Evolutionary conservation across 1,284 basidiomycete genomes (phyloP), one percentile per base, ranked within the genome.

Genomic region (Athelia sp.): DNA sequence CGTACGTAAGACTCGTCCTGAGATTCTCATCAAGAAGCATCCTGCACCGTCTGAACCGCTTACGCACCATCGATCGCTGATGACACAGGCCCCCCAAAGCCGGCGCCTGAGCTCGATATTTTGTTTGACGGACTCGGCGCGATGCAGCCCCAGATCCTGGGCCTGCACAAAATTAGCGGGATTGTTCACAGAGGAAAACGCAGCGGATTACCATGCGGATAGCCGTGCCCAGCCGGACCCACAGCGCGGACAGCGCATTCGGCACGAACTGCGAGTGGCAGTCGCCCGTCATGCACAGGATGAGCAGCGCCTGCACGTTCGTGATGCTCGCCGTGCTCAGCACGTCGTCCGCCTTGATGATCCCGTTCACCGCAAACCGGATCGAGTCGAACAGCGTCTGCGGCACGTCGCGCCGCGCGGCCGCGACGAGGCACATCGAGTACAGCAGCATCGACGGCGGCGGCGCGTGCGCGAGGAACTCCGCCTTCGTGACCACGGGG

Each of bases 351-450:
- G 82, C 78, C 66, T 93, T 87, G 64, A 99, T 86, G 38, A 95
- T 76, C 48, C 76, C 80, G 62, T 95, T 94, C 57, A 98, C 90
- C 9, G 87, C 82, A 50, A 81, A 84, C 49, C 93, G 81, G 32
- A 98, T 83, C 8, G 84, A 82, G 58, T 93, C 86, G 62, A 94
- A 95, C 14, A 95, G 79, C 48, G 79, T 76, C 56, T 89, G 85
- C 0, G 93, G 88, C 3, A 92, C 86, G 49, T 92, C 84, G 46
- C 94, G 80, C 51, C 87, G 78, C 36, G 92, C 85, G 11, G 94
- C 92, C 3, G 93, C 90, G 19, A 96, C 83, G 32, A 93, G 84
- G 67, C 93, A 97, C 64, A 98, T 93, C 34, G 91, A 85, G 66
- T 98, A 97, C 21, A 98, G 79, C 52, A 98, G 69, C 35, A 94